phyloP scores from a whole-genome alignment of 2,329 filamentous ascomycete genomes.

The Alternaria sp. region DNA sequence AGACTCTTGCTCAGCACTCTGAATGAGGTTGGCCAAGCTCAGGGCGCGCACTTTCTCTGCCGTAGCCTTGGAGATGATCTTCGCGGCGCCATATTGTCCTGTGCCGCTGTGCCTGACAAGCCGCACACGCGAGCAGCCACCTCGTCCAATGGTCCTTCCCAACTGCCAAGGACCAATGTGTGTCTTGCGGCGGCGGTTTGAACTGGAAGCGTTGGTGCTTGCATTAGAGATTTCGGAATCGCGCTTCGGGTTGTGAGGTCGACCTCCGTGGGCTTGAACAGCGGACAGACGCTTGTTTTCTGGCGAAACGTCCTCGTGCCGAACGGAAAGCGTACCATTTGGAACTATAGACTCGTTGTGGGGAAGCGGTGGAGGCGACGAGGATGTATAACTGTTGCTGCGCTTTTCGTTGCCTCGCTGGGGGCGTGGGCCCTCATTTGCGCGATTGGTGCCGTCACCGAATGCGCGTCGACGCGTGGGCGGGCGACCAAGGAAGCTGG shows the following conservation, averaged over 20 bases:
- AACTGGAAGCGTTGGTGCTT: constrained; percentile 61
- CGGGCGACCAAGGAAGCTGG: constrained; percentile 38
- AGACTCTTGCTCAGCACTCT: constrained; percentile 69
- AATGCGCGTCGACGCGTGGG: constrained; percentile 44
- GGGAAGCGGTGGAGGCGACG: constrained; percentile 40
- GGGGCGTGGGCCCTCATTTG: constrained; percentile 37
- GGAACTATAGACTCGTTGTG: constrained; percentile 57
- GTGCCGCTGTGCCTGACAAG: constrained; percentile 82
- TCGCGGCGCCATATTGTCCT: constrained; percentile 85
- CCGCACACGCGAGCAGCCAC: constrained; percentile 87
- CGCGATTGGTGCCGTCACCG: constrained; percentile 44
- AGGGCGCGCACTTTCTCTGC: constrained; percentile 83
- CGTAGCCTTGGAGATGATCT: constrained; percentile 86
- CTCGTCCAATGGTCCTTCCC: constrained; percentile 86
- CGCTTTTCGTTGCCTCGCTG: constrained; percentile 33
- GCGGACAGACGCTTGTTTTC: constrained; percentile 64
- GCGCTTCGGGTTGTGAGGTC: constrained; percentile 58
- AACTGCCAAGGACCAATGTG: constrained; percentile 94
- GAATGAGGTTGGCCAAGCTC: constrained; percentile 83
- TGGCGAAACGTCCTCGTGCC: constrained; percentile 45
- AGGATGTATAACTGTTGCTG: constrained; percentile 22
- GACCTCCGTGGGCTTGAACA: constrained; percentile 56
- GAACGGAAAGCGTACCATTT: constrained; percentile 55
- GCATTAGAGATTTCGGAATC: constrained; percentile 63
- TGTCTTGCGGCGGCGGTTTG: constrained; percentile 66